Percentiles rank a stretch among this genome's conserved stretches.
These are phyloP conservation scores for Zymoseptoria tritici DNA, from an alignment of 2,329 filamentous ascomycete species.

Conservation along the genomic window DNA sequence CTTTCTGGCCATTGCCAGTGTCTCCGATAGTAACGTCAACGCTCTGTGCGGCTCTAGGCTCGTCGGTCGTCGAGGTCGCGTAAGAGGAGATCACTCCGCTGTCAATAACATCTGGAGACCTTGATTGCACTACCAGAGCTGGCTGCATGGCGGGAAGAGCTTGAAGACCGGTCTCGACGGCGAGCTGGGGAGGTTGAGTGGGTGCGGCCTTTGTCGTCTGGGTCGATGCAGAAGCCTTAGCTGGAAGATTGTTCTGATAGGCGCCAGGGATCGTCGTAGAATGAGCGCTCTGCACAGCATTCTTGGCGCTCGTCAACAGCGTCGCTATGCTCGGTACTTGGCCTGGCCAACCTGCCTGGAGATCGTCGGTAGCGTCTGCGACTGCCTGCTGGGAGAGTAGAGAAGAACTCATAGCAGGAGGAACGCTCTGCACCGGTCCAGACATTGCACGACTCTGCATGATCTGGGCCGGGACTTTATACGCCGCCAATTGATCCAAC, in stretches of 20 bases:
- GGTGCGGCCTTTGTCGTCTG: background rate
- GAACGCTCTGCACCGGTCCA: background rate
- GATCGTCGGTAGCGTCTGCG: background rate
- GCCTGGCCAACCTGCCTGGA: background rate
- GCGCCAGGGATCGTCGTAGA: background rate
- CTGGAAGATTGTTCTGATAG: background rate
- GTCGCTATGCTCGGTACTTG: background rate
- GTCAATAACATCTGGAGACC: background rate
- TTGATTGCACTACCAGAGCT: background rate
- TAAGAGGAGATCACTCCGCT: background rate
- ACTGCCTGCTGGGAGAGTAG: background rate
- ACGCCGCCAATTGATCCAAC: background rate
- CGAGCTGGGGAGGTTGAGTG: background rate
- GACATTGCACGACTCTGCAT: background rate
- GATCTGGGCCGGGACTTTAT: background rate
- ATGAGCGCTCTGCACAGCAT: background rate
- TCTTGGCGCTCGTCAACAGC: background rate
- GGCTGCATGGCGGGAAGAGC: background rate
- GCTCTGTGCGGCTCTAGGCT: background rate
- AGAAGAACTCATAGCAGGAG: background rate
- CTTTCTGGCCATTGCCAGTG: background rate
- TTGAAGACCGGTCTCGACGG: too few relatives aligned
- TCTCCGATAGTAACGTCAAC: background rate
- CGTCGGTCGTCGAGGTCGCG: background rate
- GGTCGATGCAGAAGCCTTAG: background rate